phyloP scores from a whole-genome alignment of 2,329 filamentous ascomycete species.

The Penicillium hordei region DNA sequence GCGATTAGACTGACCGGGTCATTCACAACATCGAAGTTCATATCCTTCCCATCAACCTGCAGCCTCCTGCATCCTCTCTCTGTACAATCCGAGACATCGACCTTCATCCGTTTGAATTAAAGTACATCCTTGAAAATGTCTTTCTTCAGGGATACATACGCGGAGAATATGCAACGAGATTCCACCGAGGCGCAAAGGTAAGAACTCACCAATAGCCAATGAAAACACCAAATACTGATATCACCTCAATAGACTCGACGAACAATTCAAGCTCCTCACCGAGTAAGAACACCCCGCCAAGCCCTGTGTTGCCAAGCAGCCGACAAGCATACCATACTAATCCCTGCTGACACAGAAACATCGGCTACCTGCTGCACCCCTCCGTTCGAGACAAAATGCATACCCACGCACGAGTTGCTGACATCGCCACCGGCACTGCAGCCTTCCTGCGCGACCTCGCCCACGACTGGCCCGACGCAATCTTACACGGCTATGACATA shows the following conservation, averaged over 20 bases:
- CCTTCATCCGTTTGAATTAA: not conserved
- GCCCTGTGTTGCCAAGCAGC: not conserved
- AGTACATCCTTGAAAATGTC: not conserved
- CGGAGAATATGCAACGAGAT: conserved; percentile 10
- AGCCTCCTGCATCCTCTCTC: not conserved
- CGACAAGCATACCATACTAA: not conserved
- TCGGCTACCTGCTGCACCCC: conserved; percentile 15
- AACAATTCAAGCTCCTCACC: conserved; percentile 3
- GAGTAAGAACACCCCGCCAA: not conserved
- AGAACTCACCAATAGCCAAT: not conserved
- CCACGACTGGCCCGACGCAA: conserved; percentile 7
- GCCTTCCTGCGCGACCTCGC: conserved; percentile 17
- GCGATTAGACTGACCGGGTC: not conserved
- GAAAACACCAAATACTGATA: not conserved
- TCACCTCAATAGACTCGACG: not conserved
- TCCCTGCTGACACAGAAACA: conserved; percentile 6
- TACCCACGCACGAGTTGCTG: conserved; percentile 16
- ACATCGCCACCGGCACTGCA: conserved; percentile 24
- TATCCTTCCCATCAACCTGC: not conserved
- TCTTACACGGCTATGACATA: conserved; percentile 21
- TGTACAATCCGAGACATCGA: not conserved
- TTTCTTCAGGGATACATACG: conserved; percentile 1
- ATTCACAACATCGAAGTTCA: not conserved
- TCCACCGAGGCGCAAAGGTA: conserved; percentile 8
- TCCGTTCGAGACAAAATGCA: conserved; percentile 3